A percentile compares a stretch with the other conserved stretches of the same genome.
Conservation (phyloP, 2,329 filamentous ascomycete genomes). For the Xylaria sp. region DNA sequence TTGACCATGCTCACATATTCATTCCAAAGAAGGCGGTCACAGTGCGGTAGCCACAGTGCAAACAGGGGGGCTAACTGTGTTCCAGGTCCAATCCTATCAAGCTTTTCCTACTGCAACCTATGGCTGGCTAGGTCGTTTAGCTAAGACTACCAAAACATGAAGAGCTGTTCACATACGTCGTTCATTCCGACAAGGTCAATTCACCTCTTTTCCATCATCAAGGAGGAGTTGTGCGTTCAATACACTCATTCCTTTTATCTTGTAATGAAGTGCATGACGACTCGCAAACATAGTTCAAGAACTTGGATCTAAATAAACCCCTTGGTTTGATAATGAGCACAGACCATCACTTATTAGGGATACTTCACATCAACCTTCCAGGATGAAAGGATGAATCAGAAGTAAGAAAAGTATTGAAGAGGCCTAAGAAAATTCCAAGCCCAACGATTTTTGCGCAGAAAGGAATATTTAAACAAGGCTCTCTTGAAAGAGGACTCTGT, state of each 20-base stretch:
- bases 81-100: constrained; percentile 11
- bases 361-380: constrained; percentile 26
- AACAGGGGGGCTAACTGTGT: constrained; percentile 15
- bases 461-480: neutral
- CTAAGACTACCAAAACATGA: neutral
- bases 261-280: neutral
- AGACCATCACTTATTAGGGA: constrained; percentile 22
- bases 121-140: constrained; percentile 2
- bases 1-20: neutral
- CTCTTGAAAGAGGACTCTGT: neutral
- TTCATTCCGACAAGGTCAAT: constrained; percentile 16
- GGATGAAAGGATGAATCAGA: constrained; percentile 38
- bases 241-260: neutral
- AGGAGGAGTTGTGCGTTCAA: neutral
- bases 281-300: neutral
- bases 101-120: constrained; percentile 12
- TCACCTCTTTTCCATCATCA: constrained; percentile 1
- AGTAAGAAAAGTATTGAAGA: constrained; percentile 25
- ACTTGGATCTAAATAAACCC: neutral
- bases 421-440: neutral
- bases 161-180: neutral
- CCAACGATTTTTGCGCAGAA: neutral
- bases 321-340: constrained; percentile 32
- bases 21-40: neutral
- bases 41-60: constrained; percentile 10